A percentile compares a stretch with the other conserved stretches of the same genome.
Conservation (phyloP, 78 protist genomes). For the Isochrysis galbana region DNA sequence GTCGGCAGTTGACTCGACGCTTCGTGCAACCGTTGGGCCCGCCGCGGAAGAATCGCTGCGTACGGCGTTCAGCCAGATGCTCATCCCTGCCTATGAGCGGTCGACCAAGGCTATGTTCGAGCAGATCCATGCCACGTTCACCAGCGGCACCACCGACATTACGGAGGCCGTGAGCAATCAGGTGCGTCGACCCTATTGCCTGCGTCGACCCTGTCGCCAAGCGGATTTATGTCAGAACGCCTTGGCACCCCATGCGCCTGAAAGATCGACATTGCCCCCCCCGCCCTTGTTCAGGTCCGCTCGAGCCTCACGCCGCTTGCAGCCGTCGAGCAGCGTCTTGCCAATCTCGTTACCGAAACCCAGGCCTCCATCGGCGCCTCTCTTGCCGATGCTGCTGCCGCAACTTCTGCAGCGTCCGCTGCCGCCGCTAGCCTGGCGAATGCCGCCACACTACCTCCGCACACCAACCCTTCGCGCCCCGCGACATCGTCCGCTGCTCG, state of each 20-base stretch:
- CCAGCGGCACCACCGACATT: not conserved
- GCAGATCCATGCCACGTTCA: not conserved
- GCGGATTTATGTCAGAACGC: not conserved
- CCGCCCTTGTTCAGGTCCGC: not conserved
- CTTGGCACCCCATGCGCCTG: not conserved
- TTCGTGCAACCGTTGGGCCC: no score
- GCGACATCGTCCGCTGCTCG: not conserved
- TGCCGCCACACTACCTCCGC: not conserved
- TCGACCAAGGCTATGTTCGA: not conserved
- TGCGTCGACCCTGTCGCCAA: not conserved
- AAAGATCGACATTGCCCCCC: not conserved
- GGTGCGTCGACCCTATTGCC: not conserved
- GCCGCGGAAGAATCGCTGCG: not conserved
- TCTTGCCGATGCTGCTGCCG: not conserved
- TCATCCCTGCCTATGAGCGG: not conserved
- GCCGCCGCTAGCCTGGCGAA: not conserved
- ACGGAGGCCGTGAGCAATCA: not conserved
- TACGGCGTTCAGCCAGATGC: not conserved
- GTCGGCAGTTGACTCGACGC: not conserved
- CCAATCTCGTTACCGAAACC: not conserved
- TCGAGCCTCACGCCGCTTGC: not conserved
- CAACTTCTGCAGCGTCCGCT: not conserved
- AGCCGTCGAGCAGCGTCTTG: not conserved
- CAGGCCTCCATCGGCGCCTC: not conserved
- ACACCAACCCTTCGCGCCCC: not conserved